Conservation (phyloP, 495 filamentous ascomycete genomes). For the Saxophila tyrrhenica region DNA sequence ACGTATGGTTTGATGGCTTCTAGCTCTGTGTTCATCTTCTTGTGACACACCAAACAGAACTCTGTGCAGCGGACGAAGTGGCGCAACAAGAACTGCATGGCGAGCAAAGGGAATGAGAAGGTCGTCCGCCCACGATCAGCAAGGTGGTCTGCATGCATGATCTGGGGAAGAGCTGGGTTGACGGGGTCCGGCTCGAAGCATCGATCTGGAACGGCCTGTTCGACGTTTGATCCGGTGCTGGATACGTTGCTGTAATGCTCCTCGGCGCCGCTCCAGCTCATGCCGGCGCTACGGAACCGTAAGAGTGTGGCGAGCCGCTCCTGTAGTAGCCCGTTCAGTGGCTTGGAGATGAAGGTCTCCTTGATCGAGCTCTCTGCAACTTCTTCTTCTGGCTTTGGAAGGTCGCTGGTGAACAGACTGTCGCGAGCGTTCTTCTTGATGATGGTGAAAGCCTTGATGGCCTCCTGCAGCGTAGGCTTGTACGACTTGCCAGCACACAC, state of each 20-base stretch:
- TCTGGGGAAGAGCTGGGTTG: slow-evolving; percentile 18
- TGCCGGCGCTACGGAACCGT: slow-evolving; percentile 42
- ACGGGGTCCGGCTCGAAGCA: slow-evolving; percentile 26
- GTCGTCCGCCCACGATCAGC: not conserved
- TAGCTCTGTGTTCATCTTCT: slow-evolving; percentile 55
- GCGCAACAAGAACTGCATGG: slow-evolving; percentile 69
- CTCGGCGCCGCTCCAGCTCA: slow-evolving; percentile 66
- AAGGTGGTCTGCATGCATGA: slow-evolving; percentile 30
- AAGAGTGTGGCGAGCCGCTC: slow-evolving; percentile 53
- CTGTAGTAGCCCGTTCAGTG: slow-evolving; percentile 60
- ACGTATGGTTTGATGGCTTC: slow-evolving; percentile 90
- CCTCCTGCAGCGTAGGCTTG: slow-evolving; percentile 43
- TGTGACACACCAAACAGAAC: slow-evolving; percentile 81
- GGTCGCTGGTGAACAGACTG: slow-evolving; percentile 3
- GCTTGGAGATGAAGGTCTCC: slow-evolving; percentile 58
- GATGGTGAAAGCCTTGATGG: slow-evolving; percentile 41
- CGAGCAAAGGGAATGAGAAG: slow-evolving; percentile 55
- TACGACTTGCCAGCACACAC: slow-evolving; percentile 44
- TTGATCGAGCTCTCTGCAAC: slow-evolving; percentile 27
- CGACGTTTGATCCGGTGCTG: slow-evolving; percentile 22
- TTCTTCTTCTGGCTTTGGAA: slow-evolving; percentile 17
- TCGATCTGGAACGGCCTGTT: slow-evolving; percentile 25
- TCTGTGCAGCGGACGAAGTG: slow-evolving; percentile 76
- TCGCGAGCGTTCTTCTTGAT: slow-evolving; percentile 6
- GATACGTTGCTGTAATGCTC: slow-evolving; percentile 38